Conservation (phyloP, 768 basidiomycete genomes). For the Cubamyces sp. region DNA sequence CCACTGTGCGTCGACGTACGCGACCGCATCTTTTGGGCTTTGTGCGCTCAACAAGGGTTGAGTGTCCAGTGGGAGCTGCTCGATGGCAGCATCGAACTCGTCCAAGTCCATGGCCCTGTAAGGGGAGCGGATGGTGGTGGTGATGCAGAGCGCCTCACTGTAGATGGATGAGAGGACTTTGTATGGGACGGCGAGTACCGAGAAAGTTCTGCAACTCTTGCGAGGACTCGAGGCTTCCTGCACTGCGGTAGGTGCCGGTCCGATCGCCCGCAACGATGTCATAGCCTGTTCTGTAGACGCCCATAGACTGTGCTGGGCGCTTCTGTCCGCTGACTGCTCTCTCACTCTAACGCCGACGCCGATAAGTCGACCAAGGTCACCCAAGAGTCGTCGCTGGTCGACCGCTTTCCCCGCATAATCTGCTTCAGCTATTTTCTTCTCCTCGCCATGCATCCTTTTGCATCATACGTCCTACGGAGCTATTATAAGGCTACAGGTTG, state of each 20-base stretch:
- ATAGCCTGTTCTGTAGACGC: neutral
- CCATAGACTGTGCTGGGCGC: slow-evolving; percentile 9
- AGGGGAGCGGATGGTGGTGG: neutral
- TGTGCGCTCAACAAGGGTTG: neutral
- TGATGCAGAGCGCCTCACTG: neutral
- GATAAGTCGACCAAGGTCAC: neutral
- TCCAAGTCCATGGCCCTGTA: slow-evolving; percentile 43
- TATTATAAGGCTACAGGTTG: slow-evolving; percentile 95
- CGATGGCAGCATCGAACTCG: slow-evolving; percentile 38
- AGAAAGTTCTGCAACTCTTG: slow-evolving; percentile 2
- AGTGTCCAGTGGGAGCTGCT: slow-evolving; percentile 11
- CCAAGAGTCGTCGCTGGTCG: slow-evolving; percentile 18
- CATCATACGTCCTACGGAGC: slow-evolving; percentile 83
- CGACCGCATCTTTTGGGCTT: slow-evolving; percentile 17
- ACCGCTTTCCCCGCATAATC: slow-evolving; percentile 7
- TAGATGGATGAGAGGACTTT: neutral
- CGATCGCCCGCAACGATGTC: slow-evolving; percentile 7
- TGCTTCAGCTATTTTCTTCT: neutral
- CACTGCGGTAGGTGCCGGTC: slow-evolving; percentile 19
- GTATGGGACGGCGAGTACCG: neutral
- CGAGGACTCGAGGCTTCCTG: neutral
- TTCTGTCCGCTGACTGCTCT: neutral
- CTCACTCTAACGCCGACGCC: slow-evolving; percentile 1
- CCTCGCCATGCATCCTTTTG: slow-evolving; percentile 78
- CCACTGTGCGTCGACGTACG: slow-evolving; percentile 43